These are phyloP conservation scores for Aspergillus ostianus DNA, from an alignment of 495 filamentous ascomycete genomes.

Conservation along the genomic window DNA sequence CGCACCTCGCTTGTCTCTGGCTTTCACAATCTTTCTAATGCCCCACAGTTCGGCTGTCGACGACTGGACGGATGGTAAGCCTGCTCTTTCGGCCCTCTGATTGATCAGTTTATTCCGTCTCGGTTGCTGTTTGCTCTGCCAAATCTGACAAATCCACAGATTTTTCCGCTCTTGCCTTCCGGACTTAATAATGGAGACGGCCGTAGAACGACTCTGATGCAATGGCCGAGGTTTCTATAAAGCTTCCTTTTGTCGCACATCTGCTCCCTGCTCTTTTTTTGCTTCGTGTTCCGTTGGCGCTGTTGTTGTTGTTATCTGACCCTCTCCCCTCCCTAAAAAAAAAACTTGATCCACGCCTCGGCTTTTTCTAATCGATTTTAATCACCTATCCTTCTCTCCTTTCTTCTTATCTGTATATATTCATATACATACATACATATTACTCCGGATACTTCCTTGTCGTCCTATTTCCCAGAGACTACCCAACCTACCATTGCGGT, in stretches of 20 bases:
- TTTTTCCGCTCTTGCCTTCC: slow-evolving; percentile 5
- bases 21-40: background rate
- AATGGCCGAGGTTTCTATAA: background rate
- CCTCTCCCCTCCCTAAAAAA: slow-evolving; percentile 6
- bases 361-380: background rate
- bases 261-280: slow-evolving; percentile 4
- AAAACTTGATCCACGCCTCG: background rate
- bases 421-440: slow-evolving; percentile 5
- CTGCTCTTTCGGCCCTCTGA: background rate
- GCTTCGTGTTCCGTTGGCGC: slow-evolving; percentile 2
- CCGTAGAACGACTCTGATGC: slow-evolving; percentile 9
- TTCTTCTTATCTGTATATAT: slow-evolving; percentile 5
- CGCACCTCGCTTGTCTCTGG: background rate
- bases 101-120: slow-evolving; percentile 14
- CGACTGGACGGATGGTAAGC: slow-evolving; percentile 5
- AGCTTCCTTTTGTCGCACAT: background rate
- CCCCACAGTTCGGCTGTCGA: slow-evolving; percentile 7
- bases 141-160: slow-evolving; percentile 14
- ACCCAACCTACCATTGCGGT: background rate
- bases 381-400: slow-evolving; percentile 1
- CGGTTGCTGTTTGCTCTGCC: background rate
- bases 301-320: slow-evolving; percentile 17
- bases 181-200: slow-evolving; percentile 6
- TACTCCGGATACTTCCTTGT: background rate
- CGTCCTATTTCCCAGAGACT: background rate